phyloP scores from a whole-genome alignment of 2,329 filamentous ascomycete species.

The Microdochium paspali region DNA sequence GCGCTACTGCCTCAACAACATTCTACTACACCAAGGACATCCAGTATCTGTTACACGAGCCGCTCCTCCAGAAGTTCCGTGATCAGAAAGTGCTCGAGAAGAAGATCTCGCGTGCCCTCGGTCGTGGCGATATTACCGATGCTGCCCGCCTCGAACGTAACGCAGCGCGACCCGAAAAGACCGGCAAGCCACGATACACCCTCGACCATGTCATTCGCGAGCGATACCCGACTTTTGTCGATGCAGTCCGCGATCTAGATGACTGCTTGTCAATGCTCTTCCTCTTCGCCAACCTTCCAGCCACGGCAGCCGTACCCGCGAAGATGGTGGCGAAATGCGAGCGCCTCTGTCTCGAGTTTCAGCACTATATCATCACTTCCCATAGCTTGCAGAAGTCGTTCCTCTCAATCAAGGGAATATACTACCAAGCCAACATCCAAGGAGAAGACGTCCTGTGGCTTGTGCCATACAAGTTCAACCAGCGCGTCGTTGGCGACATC shows the following conservation, averaged over 20 bases:
- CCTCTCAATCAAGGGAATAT: slow-evolving; percentile 97
- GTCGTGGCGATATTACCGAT: slow-evolving; percentile 82
- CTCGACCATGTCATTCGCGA: slow-evolving; percentile 97
- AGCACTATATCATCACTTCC: slow-evolving; percentile 92
- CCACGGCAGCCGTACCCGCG: slow-evolving; percentile 77
- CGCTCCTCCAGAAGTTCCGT: slow-evolving; percentile 85
- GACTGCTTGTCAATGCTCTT: slow-evolving; percentile 96
- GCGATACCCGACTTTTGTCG: slow-evolving; percentile 93
- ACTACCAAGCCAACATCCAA: slow-evolving; percentile 96
- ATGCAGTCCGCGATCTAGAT: slow-evolving; percentile 88
- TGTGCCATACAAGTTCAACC: slow-evolving; percentile 96
- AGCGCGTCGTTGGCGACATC: slow-evolving; percentile 84
- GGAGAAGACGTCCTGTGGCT: slow-evolving; percentile 96
- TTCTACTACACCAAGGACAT: slow-evolving; percentile 94
- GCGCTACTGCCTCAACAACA: slow-evolving; percentile 80
- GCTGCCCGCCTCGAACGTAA: slow-evolving; percentile 80
- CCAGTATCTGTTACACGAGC: slow-evolving; percentile 95
- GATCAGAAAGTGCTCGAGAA: slow-evolving; percentile 95
- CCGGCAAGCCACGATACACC: slow-evolving; percentile 78
- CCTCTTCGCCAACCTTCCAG: slow-evolving; percentile 92
- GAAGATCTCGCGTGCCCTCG: slow-evolving; percentile 90
- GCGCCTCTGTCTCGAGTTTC: slow-evolving; percentile 86
- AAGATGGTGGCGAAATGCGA: slow-evolving; percentile 97
- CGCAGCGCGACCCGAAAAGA: slow-evolving; percentile 81
- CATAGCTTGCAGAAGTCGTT: slow-evolving; percentile 92